These are phyloP conservation scores for Lactarius indigo DNA, from an alignment of 768 basidiomycete species.

Conservation along the genomic window DNA sequence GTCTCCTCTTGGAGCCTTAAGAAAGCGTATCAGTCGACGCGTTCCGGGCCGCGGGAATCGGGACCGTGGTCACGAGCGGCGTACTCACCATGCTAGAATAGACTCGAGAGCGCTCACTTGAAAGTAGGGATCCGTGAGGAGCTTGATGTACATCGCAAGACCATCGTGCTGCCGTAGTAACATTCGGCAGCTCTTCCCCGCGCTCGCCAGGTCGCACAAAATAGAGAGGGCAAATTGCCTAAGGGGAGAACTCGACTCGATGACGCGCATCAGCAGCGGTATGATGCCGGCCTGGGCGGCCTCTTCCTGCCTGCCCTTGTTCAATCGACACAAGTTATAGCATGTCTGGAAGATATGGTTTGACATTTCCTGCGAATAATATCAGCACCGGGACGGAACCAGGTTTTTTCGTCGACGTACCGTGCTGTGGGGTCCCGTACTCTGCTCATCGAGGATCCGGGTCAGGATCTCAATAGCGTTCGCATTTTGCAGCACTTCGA, in stretches of 20 bases:
- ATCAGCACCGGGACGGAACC: conserved; percentile 3
- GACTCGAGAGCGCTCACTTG: conserved; percentile 91
- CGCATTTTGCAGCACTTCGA: conserved; percentile 94
- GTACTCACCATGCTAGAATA: conserved; percentile 76
- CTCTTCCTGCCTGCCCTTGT: conserved; percentile 94
- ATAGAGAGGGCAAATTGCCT: conserved; percentile 98
- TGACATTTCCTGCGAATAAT: conserved; percentile 73
- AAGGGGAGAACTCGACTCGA: conserved; percentile 84
- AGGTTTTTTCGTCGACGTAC: conserved; percentile 43
- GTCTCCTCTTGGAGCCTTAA: conserved; percentile 92
- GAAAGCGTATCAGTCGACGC: neutral
- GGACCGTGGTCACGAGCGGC: neutral
- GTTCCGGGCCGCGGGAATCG: neutral
- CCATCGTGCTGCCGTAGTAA: conserved; percentile 93
- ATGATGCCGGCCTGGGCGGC: conserved; percentile 95
- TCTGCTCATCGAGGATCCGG: conserved; percentile 76
- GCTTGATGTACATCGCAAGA: conserved; percentile 70
- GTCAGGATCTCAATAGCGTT: conserved; percentile 93
- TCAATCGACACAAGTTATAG: conserved; percentile 92
- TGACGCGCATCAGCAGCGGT: conserved; percentile 85
- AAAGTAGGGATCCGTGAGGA: conserved; percentile 85
- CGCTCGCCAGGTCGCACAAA: conserved; percentile 92
- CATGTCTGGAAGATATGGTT: conserved; percentile 98
- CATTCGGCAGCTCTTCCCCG: conserved; percentile 88
- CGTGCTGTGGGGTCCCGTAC: conserved; percentile 72